Conservation (phyloP, 768 basidiomycete genomes). For the Boletus reticulatus region DNA sequence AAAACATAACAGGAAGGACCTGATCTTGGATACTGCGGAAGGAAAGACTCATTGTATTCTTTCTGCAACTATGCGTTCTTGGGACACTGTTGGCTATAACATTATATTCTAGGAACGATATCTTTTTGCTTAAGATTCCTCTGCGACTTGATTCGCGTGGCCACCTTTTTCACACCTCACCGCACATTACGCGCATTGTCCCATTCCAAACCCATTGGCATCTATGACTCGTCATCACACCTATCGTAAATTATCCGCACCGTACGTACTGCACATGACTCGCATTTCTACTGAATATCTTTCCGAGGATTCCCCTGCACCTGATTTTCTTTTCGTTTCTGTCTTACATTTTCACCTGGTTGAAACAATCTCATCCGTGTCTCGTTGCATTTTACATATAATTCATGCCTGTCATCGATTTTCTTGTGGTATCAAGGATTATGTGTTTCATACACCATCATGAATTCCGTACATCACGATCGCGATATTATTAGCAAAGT, state of each 20-base stretch:
- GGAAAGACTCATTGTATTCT: slow-evolving; percentile 5
- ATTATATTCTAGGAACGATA: slow-evolving; percentile 34
- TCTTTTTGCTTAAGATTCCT: slow-evolving; percentile 27
- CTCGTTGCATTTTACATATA: slow-evolving; percentile 2
- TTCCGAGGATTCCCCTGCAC: slow-evolving; percentile 7
- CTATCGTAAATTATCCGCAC: slow-evolving; percentile 25
- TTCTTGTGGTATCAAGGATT: slow-evolving; percentile 18
- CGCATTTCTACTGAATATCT: slow-evolving; percentile 27
- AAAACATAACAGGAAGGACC: slow-evolving; percentile 4
- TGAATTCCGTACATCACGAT: slow-evolving; percentile 14
- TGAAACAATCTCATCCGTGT: neutral
- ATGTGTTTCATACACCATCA: slow-evolving; percentile 8
- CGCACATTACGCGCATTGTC: slow-evolving; percentile 5
- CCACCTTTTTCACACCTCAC: slow-evolving; percentile 10
- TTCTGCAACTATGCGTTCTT: slow-evolving; percentile 32
- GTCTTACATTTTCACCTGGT: neutral
- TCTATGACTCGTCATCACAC: slow-evolving; percentile 25
- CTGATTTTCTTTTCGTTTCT: neutral
- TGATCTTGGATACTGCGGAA: slow-evolving; percentile 22
- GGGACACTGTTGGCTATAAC: slow-evolving; percentile 36
- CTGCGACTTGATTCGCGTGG: slow-evolving; percentile 5
- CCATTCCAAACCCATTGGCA: slow-evolving; percentile 14
- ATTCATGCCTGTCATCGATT: neutral
- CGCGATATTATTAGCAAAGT: slow-evolving; percentile 22
- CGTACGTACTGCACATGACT: slow-evolving; percentile 30